Conservation (phyloP, 2,329 filamentous ascomycete genomes). For the Chaetomium sp. region DNA sequence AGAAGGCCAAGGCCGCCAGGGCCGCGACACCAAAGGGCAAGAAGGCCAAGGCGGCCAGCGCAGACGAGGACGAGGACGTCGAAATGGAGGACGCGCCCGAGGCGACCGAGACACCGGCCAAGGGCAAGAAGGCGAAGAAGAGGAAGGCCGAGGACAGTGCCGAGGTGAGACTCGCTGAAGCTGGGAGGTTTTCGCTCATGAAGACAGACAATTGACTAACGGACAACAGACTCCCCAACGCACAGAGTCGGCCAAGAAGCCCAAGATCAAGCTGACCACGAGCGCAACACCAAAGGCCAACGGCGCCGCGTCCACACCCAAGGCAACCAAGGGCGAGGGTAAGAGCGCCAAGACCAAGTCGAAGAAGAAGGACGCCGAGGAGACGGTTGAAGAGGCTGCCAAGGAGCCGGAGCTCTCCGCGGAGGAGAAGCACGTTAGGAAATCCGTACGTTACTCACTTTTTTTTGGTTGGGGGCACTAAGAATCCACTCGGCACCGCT, state of each 20-base stretch:
- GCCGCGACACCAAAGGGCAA: constrained; percentile 44
- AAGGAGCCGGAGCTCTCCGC: constrained; percentile 53
- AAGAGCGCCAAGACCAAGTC: constrained; percentile 37
- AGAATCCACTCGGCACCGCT: neutral
- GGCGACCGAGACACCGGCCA: constrained; percentile 34
- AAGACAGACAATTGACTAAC: neutral
- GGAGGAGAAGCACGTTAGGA: constrained; percentile 52
- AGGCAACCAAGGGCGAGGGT: constrained; percentile 49
- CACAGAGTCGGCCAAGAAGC: constrained; percentile 59
- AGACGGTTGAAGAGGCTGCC: constrained; percentile 46
- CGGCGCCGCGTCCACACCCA: constrained; percentile 46
- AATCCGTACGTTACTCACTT: constrained; percentile 41
- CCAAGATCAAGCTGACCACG: constrained; percentile 58
- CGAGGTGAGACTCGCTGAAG: constrained; percentile 43
- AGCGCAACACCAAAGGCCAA: constrained; percentile 67
- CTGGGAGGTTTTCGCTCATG: neutral
- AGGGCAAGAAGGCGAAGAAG: constrained; percentile 61
- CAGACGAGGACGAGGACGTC: constrained; percentile 46
- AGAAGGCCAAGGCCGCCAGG: constrained; percentile 41
- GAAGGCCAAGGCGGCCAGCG: constrained; percentile 45
- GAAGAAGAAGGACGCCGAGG: constrained; percentile 55
- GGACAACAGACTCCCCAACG: constrained; percentile 46
- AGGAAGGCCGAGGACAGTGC: constrained; percentile 78
- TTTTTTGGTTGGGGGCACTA: no score
- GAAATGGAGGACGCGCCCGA: constrained; percentile 55